Percentiles rank a stretch among this genome's conserved stretches.
These are phyloP conservation scores for Starmerella potacharoeniae DNA, from an alignment of 805 yeast species.

Conservation along the genomic window DNA sequence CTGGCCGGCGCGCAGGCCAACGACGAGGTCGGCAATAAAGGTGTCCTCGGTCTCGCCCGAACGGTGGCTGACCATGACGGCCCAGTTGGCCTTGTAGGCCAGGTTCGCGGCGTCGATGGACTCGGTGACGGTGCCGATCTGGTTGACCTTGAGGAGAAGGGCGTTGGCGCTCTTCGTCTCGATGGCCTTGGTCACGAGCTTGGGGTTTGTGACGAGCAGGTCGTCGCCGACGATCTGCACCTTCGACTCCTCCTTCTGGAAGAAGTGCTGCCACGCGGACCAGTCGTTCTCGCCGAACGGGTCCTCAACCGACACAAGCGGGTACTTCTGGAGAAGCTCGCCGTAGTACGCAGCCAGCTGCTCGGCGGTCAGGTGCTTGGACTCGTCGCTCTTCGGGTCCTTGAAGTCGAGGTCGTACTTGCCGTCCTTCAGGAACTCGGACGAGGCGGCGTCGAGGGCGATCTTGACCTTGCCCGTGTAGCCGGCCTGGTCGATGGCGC, in stretches of 20 bases:
- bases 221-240: slow-evolving; percentile 96
- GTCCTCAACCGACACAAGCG: slow-evolving; percentile 96
- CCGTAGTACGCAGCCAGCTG: slow-evolving; percentile 78
- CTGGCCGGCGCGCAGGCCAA: slow-evolving; percentile 97
- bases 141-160: slow-evolving; percentile 94
- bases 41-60: slow-evolving; percentile 99
- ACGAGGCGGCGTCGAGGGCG: slow-evolving; percentile 94
- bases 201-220: slow-evolving; percentile 96
- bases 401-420: slow-evolving; percentile 97
- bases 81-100: slow-evolving; percentile 95
- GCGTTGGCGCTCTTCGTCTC: slow-evolving; percentile 94
- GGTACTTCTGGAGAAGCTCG: slow-evolving; percentile 74
- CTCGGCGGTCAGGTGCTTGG: slow-evolving; percentile 84
- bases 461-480: slow-evolving; percentile 85
- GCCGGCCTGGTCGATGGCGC: slow-evolving; percentile 87
- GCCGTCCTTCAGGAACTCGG: slow-evolving; percentile 95
- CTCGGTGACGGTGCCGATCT: slow-evolving; percentile 93
- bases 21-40: slow-evolving; percentile 93
- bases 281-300: slow-evolving; percentile 99
- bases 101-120: slow-evolving; percentile 94
- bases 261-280: slow-evolving; percentile 94
- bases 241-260: slow-evolving; percentile 37
- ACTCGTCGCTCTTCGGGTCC: slow-evolving; percentile 82
- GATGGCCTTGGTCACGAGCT: slow-evolving; percentile 87
- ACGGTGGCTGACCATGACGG: slow-evolving; percentile 99